These are phyloP conservation scores for Monosporascus sp. DNA, from an alignment of 2,329 filamentous ascomycete genomes.

Conservation along the genomic window DNA sequence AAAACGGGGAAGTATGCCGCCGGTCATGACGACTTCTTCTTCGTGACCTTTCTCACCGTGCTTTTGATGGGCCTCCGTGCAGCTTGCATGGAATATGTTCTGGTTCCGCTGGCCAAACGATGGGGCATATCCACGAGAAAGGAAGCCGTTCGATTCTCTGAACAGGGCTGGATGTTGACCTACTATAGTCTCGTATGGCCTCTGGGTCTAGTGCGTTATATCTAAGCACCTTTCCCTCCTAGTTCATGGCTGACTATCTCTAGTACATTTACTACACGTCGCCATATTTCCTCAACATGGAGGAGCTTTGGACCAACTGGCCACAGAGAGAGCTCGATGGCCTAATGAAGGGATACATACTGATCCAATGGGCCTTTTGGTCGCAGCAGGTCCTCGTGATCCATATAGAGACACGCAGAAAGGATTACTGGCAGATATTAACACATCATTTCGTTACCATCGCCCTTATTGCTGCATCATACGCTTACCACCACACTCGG, in stretches of 20 bases:
- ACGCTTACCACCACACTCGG: constrained; percentile 77
- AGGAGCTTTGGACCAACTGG: constrained; percentile 78
- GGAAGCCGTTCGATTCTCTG: constrained; percentile 73
- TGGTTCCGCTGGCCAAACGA: constrained; percentile 67
- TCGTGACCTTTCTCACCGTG: constrained; percentile 71
- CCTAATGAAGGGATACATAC: constrained; percentile 78
- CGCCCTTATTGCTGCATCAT: constrained; percentile 70
- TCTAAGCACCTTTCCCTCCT: neutral
- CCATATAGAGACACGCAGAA: constrained; percentile 85
- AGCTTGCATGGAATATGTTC: constrained; percentile 78
- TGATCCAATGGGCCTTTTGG: constrained; percentile 90
- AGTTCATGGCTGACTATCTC: neutral
- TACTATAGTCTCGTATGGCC: constrained; percentile 80
- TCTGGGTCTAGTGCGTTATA: constrained; percentile 67
- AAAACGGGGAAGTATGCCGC: constrained; percentile 64
- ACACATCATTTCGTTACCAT: constrained; percentile 87
- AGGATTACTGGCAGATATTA: constrained; percentile 94
- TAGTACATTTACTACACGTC: constrained; percentile 76
- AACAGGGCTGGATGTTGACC: constrained; percentile 84
- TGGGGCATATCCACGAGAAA: constrained; percentile 71
- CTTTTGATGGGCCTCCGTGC: constrained; percentile 82
- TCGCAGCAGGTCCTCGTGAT: constrained; percentile 88
- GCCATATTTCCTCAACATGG: constrained; percentile 69
- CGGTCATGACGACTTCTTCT: constrained; percentile 71
- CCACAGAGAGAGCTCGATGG: constrained; percentile 69